Conservation (phyloP, 305 asterid genomes). For the Fraxinus angustifolia region DNA sequence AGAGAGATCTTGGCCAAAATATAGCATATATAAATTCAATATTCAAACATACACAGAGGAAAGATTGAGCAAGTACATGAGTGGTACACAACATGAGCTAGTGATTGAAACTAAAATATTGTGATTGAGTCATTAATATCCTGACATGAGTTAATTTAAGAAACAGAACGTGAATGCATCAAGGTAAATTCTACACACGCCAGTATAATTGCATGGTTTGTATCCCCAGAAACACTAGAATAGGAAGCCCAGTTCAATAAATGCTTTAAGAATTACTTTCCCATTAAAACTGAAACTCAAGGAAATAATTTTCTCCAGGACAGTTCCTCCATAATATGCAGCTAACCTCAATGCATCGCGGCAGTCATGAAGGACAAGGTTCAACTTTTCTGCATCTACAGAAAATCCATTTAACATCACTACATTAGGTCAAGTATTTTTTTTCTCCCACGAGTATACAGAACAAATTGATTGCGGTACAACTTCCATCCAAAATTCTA, state of each 20-base stretch:
- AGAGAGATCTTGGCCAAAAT: neutral
- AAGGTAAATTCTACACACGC: neutral
- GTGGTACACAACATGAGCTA: neutral
- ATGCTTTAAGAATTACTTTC: neutral
- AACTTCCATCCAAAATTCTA: neutral
- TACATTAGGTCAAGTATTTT: neutral
- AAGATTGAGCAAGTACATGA: neutral
- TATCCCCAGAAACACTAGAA: neutral
- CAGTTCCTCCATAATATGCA: slow-evolving; percentile 2
- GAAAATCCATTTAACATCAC: neutral
- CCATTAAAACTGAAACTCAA: neutral
- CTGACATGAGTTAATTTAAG: neutral
- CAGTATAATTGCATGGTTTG: neutral
- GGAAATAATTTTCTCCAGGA: neutral
- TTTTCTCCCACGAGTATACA: neutral
- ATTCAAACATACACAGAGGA: neutral
- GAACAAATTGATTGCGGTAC: neutral
- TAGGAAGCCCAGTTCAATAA: neutral
- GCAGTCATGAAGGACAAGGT: neutral
- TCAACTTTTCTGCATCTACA: neutral
- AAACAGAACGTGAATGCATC: neutral
- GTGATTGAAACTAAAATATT: neutral
- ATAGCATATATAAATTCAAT: neutral
- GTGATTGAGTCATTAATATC: neutral
- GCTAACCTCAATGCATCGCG: neutral